These are phyloP conservation scores for Ettlia oleoabundans DNA, from an alignment of 139 green algal species.

Conservation along the genomic window DNA sequence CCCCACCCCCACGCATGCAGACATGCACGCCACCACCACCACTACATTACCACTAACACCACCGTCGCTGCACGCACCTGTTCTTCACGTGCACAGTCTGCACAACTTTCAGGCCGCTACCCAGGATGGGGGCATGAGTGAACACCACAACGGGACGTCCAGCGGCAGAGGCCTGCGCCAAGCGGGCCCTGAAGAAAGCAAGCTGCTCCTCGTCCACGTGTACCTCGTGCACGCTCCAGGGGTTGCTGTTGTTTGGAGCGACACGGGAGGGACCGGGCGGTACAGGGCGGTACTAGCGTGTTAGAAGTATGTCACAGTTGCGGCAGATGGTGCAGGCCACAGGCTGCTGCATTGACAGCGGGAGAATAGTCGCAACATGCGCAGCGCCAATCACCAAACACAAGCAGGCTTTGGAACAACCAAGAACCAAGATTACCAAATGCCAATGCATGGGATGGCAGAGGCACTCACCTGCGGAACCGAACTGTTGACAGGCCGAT, in stretches of 20 bases:
- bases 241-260: conserved; percentile 3
- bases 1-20: too few relatives aligned
- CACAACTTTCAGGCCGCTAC: conserved; percentile 76
- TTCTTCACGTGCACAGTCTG: conserved; percentile 90
- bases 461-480: conserved; percentile 66
- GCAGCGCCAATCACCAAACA: too few relatives aligned
- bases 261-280: neutral
- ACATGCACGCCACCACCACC: too few relatives aligned
- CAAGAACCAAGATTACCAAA: too few relatives aligned
- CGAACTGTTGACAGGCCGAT: conserved; percentile 78
- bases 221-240: conserved; percentile 55
- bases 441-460: too few relatives aligned
- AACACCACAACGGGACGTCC: conserved; percentile 72
- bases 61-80: conserved; percentile 58
- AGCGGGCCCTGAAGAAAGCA: conserved; percentile 64
- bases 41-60: too few relatives aligned
- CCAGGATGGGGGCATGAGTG: conserved; percentile 80
- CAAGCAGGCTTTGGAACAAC: too few relatives aligned
- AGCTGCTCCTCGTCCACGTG: conserved; percentile 83
- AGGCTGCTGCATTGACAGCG: too few relatives aligned
- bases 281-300: neutral
- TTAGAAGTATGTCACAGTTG: too few relatives aligned
- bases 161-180: conserved; percentile 39
- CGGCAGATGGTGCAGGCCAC: too few relatives aligned
- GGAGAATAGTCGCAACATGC: too few relatives aligned